Percentiles rank a stretch among this genome's conserved stretches.
These are phyloP conservation scores for Sanghuangporus sanghuang DNA, from an alignment of 1,284 basidiomycete species.

Conservation along the genomic window DNA sequence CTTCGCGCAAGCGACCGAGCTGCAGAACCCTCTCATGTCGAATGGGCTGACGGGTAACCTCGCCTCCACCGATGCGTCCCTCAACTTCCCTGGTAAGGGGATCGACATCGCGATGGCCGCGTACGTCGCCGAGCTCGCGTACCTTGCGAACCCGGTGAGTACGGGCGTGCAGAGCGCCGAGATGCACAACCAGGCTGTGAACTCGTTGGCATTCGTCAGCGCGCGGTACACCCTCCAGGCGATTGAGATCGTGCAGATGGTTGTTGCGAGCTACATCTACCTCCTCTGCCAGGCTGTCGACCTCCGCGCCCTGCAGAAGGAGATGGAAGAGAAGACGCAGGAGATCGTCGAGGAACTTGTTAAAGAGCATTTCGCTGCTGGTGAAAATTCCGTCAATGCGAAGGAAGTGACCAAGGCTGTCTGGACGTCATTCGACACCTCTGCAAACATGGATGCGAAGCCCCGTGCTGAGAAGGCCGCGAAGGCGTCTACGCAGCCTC, in stretches of 20 bases:
- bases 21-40: slow-evolving; percentile 79
- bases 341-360: slow-evolving; percentile 50
- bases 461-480: slow-evolving; percentile 66
- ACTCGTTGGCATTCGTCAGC: slow-evolving; percentile 77
- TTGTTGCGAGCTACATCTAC: slow-evolving; percentile 73
- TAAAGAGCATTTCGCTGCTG: slow-evolving; percentile 37
- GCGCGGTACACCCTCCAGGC: slow-evolving; percentile 74
- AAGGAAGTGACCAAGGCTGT: slow-evolving; percentile 32
- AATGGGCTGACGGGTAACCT: slow-evolving; percentile 77
- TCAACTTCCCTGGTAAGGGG: slow-evolving; percentile 83
- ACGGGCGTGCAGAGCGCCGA: slow-evolving; percentile 84
- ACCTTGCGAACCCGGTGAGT: slow-evolving; percentile 78
- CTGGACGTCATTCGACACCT: slow-evolving; percentile 49
- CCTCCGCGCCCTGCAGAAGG: slow-evolving; percentile 63
- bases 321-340: slow-evolving; percentile 50
- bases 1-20: slow-evolving; percentile 81
- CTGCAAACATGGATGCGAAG: slow-evolving; percentile 63
- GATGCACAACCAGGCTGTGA: slow-evolving; percentile 86
- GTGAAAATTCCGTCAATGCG: slow-evolving; percentile 29
- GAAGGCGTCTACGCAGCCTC: slow-evolving; percentile 49
- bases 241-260: slow-evolving; percentile 69
- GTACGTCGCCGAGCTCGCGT: slow-evolving; percentile 78
- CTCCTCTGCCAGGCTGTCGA: slow-evolving; percentile 79
- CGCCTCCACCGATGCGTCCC: slow-evolving; percentile 74
- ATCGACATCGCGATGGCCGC: slow-evolving; percentile 82